Evolutionary conservation across 345 rosid species (phyloP).

Genomic region (Sonneratia caseolaris): DNA sequence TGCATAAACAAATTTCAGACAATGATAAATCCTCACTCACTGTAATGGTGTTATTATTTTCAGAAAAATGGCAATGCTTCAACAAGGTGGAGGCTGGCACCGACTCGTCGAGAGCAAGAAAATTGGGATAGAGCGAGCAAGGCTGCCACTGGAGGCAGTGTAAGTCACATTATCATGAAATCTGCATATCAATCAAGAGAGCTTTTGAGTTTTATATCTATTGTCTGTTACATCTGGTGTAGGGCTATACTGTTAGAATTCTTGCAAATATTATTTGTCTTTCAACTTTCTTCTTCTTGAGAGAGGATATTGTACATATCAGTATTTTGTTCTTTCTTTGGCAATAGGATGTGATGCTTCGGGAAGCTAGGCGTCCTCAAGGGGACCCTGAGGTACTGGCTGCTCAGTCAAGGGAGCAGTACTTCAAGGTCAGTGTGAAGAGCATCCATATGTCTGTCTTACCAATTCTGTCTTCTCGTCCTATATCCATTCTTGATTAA

Average conservation of each 20-base stretch:
- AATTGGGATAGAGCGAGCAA: slow-evolving; percentile 93
- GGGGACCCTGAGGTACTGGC: slow-evolving; percentile 74
- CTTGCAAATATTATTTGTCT: neutral
- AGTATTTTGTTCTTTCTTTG: slow-evolving; percentile 8
- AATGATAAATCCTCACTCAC: neutral
- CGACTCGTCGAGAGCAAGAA: slow-evolving; percentile 80
- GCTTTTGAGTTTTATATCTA: neutral
- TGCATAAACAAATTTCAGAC: neutral
- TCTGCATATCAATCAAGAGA: neutral
- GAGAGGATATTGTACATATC: slow-evolving; percentile 10
- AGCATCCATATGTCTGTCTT: neutral
- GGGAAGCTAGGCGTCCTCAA: slow-evolving; percentile 49
- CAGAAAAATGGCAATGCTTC: slow-evolving; percentile 24
- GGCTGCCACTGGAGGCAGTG: slow-evolving; percentile 84
- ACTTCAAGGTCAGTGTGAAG: slow-evolving; percentile 43
- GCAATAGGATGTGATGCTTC: slow-evolving; percentile 56
- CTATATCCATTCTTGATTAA: neutral
- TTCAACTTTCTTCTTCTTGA: slow-evolving; percentile 1
- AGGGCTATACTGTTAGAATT: neutral
- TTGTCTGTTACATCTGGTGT: neutral
- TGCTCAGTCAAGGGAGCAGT: slow-evolving; percentile 69
- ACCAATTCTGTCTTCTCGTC: neutral
- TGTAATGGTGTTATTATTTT: neutral
- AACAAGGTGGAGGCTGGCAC: slow-evolving; percentile 55
- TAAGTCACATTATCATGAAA: slow-evolving; percentile 24